A percentile compares a stretch with the other conserved stretches of the same genome.
Conservation (phyloP, 106 monocot genomes). For the Apostasia shenzhenica region DNA sequence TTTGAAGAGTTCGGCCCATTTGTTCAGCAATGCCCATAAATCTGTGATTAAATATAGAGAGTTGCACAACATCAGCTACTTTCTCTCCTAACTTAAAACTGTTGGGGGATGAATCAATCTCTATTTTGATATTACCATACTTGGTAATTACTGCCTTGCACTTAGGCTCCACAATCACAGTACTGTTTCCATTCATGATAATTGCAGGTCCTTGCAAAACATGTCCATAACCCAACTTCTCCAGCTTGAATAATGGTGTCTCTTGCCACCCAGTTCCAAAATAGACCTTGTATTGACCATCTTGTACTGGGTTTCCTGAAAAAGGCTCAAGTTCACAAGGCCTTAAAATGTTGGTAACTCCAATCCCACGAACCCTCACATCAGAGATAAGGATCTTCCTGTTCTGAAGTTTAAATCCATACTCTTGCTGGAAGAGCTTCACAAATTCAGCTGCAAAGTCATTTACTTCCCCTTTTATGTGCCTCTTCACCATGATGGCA, state of each 20-base stretch:
- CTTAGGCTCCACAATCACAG: constrained; percentile 71
- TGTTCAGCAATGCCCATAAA: constrained; percentile 99
- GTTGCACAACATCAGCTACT: constrained; percentile 82
- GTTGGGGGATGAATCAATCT: constrained; percentile 30
- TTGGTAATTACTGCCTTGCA: constrained; percentile 79
- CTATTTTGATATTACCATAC: constrained; percentile 82
- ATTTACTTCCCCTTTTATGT: constrained; percentile 26
- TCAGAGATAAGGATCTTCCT: constrained; percentile 79
- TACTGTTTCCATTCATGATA: constrained; percentile 98
- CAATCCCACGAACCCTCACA: constrained; percentile 83
- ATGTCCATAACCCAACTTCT: constrained; percentile 69
- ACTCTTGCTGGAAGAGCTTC: constrained; percentile 74
- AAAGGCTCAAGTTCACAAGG: constrained; percentile 37
- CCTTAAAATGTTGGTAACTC: constrained; percentile 75
- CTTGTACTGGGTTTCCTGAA: constrained; percentile 25
- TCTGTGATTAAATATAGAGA: constrained; percentile 93
- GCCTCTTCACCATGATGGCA: constrained; percentile 88
- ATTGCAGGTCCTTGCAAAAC: constrained; percentile 59
- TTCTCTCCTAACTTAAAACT: constrained; percentile 25
- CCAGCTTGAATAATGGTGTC: constrained; percentile 66
- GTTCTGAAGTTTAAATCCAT: constrained; percentile 84
- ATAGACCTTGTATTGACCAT: constrained; percentile 58
- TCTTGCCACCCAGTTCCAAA: constrained; percentile 74
- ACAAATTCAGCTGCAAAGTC: constrained; percentile 67
- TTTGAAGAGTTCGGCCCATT: constrained; percentile 95